Conservation (phyloP, 768 basidiomycete genomes). For the Scleroderma citrinum region DNA sequence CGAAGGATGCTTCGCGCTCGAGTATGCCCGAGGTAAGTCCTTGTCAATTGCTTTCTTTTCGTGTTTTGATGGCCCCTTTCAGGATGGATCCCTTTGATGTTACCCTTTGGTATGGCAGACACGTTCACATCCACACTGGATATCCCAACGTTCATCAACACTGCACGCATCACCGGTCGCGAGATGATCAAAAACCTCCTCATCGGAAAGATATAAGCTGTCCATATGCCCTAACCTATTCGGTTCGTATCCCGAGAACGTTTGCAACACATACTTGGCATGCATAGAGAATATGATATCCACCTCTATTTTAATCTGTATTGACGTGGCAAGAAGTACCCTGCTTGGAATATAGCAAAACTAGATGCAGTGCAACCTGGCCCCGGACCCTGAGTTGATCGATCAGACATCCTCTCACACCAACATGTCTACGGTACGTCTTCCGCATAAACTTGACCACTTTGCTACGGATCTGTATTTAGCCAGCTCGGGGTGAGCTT, state of each 20-base stretch:
- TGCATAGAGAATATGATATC: not conserved
- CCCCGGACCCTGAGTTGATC: too few species aligned
- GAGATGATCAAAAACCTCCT: slow-evolving; percentile 82
- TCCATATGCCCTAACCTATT: not conserved
- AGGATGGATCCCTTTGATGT: slow-evolving; percentile 98
- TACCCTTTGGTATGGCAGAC: slow-evolving; percentile 92
- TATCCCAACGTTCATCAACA: slow-evolving; percentile 73
- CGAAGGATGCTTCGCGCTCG: slow-evolving; percentile 91
- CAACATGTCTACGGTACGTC: too few species aligned
- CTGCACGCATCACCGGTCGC: slow-evolving; percentile 67
- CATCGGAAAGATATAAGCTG: slow-evolving; percentile 71
- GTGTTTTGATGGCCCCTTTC: not conserved
- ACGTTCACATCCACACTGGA: slow-evolving; percentile 85
- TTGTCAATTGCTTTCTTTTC: not conserved
- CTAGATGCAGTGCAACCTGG: too few species aligned
- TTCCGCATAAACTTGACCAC: too few species aligned
- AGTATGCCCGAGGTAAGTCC: slow-evolving; percentile 81
- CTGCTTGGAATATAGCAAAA: too few species aligned
- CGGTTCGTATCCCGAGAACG: not conserved
- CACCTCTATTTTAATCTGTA: not conserved
- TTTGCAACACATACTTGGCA: not conserved
- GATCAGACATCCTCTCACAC: too few species aligned
- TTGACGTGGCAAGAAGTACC: not conserved
- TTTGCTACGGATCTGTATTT: too few species aligned
- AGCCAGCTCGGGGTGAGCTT: too few species aligned